These are phyloP conservation scores for Cladorrhinum samala DNA, from an alignment of 495 filamentous ascomycete species.

Conservation along the genomic window DNA sequence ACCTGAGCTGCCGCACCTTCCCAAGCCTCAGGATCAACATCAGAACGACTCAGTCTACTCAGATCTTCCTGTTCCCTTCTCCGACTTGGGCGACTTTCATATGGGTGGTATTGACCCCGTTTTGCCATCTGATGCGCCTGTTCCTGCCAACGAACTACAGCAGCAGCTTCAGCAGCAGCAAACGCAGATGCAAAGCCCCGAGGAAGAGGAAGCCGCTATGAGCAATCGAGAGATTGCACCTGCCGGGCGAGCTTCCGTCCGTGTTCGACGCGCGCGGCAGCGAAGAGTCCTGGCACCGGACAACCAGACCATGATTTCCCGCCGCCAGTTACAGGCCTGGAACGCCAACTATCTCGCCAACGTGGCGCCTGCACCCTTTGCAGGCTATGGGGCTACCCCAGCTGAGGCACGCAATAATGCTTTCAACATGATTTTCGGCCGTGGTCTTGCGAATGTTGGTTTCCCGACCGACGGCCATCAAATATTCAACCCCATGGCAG, in stretches of 20 bases:
- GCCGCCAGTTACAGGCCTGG: slow-evolving; percentile 52
- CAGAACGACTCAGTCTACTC: background rate
- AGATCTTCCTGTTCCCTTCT: slow-evolving; percentile 1
- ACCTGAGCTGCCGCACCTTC: slow-evolving; percentile 32
- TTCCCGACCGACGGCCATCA: slow-evolving; percentile 20
- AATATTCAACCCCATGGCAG: slow-evolving; percentile 31
- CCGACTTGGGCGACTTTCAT: slow-evolving; percentile 19
- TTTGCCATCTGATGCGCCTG: slow-evolving; percentile 8
- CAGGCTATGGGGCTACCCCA: slow-evolving; percentile 9
- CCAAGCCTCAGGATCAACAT: slow-evolving; percentile 8
- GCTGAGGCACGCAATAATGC: slow-evolving; percentile 40
- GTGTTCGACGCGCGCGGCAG: slow-evolving; percentile 23
- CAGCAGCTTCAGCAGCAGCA: background rate
- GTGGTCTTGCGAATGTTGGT: slow-evolving; percentile 36
- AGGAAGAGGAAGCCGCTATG: slow-evolving; percentile 14
- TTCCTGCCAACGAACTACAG: slow-evolving; percentile 1
- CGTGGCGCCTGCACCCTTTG: slow-evolving; percentile 38
- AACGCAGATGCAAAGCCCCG: slow-evolving; percentile 9
- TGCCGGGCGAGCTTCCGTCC: slow-evolving; percentile 12
- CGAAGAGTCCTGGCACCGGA: slow-evolving; percentile 31
- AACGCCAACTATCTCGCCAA: slow-evolving; percentile 52
- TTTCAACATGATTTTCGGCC: slow-evolving; percentile 38
- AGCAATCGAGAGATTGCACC: slow-evolving; percentile 14
- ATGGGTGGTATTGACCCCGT: slow-evolving; percentile 9
- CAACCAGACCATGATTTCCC: slow-evolving; percentile 43